Conservation (phyloP, 1,139 yeast species). For the Geotrichum citri-aurantii region DNA sequence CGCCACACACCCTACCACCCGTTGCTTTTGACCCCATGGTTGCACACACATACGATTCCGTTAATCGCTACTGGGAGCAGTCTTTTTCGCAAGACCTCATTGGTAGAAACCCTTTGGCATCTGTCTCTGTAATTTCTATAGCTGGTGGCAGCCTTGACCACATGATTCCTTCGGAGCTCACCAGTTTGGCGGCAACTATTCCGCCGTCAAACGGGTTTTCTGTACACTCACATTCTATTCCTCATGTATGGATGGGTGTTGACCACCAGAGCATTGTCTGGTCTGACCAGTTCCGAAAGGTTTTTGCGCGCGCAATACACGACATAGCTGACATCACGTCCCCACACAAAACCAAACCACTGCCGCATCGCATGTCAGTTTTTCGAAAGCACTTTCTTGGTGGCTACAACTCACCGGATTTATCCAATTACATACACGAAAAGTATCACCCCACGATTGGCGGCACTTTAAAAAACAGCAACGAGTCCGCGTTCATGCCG, state of each 20-base stretch:
- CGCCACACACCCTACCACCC: constrained; percentile 84
- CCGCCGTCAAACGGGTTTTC: constrained; percentile 71
- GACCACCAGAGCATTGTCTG: constrained; percentile 87
- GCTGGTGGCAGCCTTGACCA: constrained; percentile 73
- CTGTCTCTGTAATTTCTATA: constrained; percentile 45
- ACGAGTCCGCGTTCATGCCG: constrained; percentile 8
- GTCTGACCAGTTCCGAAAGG: constrained; percentile 72
- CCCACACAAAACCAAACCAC: constrained; percentile 50
- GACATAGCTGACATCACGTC: constrained; percentile 47
- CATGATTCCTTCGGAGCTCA: constrained; percentile 76
- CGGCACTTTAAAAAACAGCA: constrained; percentile 2
- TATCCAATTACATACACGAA: constrained; percentile 10
- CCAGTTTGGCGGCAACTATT: constrained; percentile 56
- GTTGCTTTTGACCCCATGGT: constrained; percentile 81
- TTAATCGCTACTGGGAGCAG: constrained; percentile 66
- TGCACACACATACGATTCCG: constrained; percentile 56
- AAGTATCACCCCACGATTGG: constrained; percentile 14
- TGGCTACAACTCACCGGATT: constrained; percentile 28
- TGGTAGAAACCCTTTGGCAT: constrained; percentile 32
- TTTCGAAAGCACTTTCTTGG: constrained; percentile 47
- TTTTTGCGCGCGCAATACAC: constrained; percentile 49
- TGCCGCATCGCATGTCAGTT: constrained; percentile 52
- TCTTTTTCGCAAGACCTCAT: constrained; percentile 39
- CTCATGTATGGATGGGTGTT: constrained; percentile 79
- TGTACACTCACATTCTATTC: constrained; percentile 74